Conservation (phyloP, 2,329 filamentous ascomycete species). For the Raffaelea arxii region DNA sequence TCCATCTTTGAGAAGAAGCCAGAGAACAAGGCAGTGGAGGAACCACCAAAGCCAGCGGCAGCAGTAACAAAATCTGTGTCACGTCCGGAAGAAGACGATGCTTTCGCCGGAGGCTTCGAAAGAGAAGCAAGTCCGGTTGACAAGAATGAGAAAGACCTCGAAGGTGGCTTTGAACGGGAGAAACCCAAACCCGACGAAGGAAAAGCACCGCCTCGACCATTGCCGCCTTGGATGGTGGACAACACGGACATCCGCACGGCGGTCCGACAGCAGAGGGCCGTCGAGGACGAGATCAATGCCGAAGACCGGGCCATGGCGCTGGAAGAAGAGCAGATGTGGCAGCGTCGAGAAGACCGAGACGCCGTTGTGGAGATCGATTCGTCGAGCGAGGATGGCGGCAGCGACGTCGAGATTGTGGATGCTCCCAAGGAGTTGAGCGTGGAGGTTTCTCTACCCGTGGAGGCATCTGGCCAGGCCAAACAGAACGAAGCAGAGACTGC, state of each 20-base stretch:
- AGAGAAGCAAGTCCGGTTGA: constrained; percentile 37
- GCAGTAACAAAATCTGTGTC: neutral
- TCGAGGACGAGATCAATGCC: constrained; percentile 52
- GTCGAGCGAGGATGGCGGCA: constrained; percentile 48
- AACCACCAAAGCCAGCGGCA: neutral
- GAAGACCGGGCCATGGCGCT: constrained; percentile 48
- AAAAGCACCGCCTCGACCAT: constrained; percentile 39
- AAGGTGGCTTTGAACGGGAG: constrained; percentile 13
- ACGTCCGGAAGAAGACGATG: constrained; percentile 31
- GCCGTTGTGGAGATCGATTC: constrained; percentile 47
- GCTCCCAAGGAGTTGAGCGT: constrained; percentile 17
- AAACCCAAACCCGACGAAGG: too few relatives aligned
- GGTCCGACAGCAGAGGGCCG: constrained; percentile 47
- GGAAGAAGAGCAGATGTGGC: constrained; percentile 42
- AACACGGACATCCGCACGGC: constrained; percentile 57
- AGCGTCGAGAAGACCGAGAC: constrained; percentile 28
- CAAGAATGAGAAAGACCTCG: constrained; percentile 44
- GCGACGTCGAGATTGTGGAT: constrained; percentile 49
- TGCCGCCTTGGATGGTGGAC: constrained; percentile 68
- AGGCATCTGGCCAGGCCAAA: neutral
- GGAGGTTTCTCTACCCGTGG: neutral
- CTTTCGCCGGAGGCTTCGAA: constrained; percentile 56
- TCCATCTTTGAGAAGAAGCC: constrained; percentile 39
- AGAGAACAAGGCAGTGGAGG: constrained; percentile 7
- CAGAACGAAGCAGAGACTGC: neutral